Evolutionary conservation across 768 basidiomycete species (phyloP).

Genomic region (Rhizopogon roseolus): DNA sequence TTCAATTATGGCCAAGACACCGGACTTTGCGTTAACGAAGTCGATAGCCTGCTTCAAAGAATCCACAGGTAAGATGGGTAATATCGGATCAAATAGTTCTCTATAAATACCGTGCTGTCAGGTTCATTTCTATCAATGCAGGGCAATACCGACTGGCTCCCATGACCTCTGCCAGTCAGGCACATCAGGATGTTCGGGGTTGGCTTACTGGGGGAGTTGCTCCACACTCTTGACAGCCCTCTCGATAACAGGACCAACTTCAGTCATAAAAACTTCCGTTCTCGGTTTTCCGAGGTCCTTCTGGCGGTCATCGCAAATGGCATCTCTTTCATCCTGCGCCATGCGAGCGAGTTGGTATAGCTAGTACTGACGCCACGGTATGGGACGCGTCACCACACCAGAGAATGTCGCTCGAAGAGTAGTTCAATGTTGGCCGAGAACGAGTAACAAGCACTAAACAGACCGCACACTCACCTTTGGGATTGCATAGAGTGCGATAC

Average conservation of each 20-base stretch:
- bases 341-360: slow-evolving; percentile 58
- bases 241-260: slow-evolving; percentile 41
- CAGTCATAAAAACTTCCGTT: slow-evolving; percentile 30
- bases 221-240: slow-evolving; percentile 39
- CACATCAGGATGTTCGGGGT: slow-evolving; percentile 35
- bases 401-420: slow-evolving; percentile 43
- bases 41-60: slow-evolving; percentile 49
- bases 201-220: slow-evolving; percentile 55
- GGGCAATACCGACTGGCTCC: slow-evolving; percentile 40
- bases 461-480: slow-evolving; percentile 14
- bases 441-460: neutral
- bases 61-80: slow-evolving; percentile 59
- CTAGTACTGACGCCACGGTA: slow-evolving; percentile 62
- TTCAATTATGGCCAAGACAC: neutral
- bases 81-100: slow-evolving; percentile 70
- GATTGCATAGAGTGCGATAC: slow-evolving; percentile 19
- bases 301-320: slow-evolving; percentile 37
- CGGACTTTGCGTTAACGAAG: slow-evolving; percentile 49
- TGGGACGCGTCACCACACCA: slow-evolving; percentile 42
- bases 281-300: slow-evolving; percentile 48
- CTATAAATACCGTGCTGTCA: slow-evolving; percentile 26
- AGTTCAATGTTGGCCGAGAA: slow-evolving; percentile 4
- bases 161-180: slow-evolving; percentile 40
- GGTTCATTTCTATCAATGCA: neutral
- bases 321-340: slow-evolving; percentile 54